phyloP scores from a whole-genome alignment of 495 filamentous ascomycete species.

The Astrocystis sublimbata region DNA sequence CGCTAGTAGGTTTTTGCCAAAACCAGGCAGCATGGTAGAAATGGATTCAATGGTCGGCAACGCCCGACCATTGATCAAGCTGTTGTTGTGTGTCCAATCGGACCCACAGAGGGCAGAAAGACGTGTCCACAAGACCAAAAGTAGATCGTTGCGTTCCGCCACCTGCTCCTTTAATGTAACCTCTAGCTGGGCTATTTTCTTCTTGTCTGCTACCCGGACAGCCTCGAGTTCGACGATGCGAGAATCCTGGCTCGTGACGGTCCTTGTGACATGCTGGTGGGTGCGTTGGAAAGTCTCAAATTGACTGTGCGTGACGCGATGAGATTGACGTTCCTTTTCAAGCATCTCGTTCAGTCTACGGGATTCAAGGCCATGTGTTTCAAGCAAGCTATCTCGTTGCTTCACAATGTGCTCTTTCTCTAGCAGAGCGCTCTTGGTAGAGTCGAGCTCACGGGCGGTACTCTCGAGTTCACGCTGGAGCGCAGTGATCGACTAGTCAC shows the following conservation, averaged over 20 bases:
- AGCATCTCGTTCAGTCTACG: constrained; percentile 83
- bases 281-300: constrained; percentile 86
- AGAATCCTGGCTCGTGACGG: constrained; percentile 77
- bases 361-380: constrained; percentile 82
- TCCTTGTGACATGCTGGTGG: constrained; percentile 78
- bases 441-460: constrained; percentile 78
- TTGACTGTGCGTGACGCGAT: constrained; percentile 78
- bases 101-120: constrained; percentile 81
- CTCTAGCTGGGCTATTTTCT: constrained; percentile 72
- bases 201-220: constrained; percentile 68
- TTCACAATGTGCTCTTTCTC: constrained; percentile 89
- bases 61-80: constrained; percentile 79
- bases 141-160: constrained; percentile 82
- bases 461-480: constrained; percentile 85
- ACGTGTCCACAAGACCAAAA: constrained; percentile 83
- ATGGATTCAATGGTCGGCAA: constrained; percentile 80
- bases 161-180: constrained; percentile 81
- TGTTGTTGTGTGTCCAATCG: constrained; percentile 90
- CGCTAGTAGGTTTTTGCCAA: constrained; percentile 81
- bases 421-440: constrained; percentile 67
- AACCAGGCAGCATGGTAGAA: constrained; percentile 74
- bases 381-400: constrained; percentile 88
- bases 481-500: constrained; percentile 70
- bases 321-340: constrained; percentile 84
- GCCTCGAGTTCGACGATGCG: constrained; percentile 83